These are phyloP conservation scores for Gnetum montanum DNA, from an alignment of 75 land plant genomes.

Conservation along the genomic window DNA sequence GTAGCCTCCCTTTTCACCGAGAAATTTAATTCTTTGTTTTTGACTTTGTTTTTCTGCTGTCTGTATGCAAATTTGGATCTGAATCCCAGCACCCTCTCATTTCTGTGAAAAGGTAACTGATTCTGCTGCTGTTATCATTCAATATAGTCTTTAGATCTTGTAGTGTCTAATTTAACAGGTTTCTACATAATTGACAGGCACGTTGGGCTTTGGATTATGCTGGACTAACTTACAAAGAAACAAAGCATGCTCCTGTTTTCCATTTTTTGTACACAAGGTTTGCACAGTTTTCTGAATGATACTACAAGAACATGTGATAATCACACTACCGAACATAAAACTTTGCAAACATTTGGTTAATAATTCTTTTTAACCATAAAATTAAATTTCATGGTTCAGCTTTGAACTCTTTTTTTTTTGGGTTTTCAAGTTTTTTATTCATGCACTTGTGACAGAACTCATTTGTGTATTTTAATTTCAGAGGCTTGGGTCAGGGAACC, in stretches of 20 bases:
- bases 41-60: not conserved
- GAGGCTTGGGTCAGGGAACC: slow-evolving; percentile 35
- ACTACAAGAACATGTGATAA: not conserved
- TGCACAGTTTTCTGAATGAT: not conserved
- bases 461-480: slow-evolving; percentile 4
- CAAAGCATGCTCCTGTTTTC: slow-evolving; percentile 24
- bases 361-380: no score
- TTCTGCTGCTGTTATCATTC: not conserved
- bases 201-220: slow-evolving; percentile 35
- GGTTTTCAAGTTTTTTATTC: not conserved
- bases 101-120: slow-evolving; percentile 5
- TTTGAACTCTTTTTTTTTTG: not conserved
- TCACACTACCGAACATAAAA: not conserved
- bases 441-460: no score
- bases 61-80: not conserved
- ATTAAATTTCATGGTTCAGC: no score
- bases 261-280: slow-evolving; percentile 30
- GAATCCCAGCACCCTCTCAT: slow-evolving; percentile 5
- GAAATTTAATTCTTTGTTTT: not conserved
- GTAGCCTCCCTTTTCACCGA: not conserved
- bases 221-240: slow-evolving; percentile 12
- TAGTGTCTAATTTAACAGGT: slow-evolving; percentile 3
- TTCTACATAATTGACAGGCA: slow-evolving; percentile 16
- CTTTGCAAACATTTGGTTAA: no score
- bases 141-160: not conserved